Percentiles rank a stretch among this genome's conserved stretches.
Evolutionary conservation across 2,329 filamentous ascomycete genomes (phyloP).

Genomic region (Penicillium decumbens): DNA sequence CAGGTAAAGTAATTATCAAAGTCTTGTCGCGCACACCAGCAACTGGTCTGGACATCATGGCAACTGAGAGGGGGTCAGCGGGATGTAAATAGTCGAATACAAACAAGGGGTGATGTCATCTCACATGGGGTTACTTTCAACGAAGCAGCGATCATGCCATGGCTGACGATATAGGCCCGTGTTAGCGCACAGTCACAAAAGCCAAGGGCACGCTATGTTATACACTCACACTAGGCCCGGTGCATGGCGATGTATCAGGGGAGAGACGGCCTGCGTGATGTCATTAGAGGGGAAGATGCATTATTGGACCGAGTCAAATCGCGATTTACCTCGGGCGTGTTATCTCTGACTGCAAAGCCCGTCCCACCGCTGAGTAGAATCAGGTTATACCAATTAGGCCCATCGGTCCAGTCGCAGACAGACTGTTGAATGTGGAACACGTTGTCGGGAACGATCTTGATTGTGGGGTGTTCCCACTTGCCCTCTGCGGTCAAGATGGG

Average conservation of each 20-base stretch:
- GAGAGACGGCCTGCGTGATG: slow-evolving; percentile 62
- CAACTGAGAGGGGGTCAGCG: slow-evolving; percentile 57
- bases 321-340: slow-evolving; percentile 72
- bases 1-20: slow-evolving; percentile 82
- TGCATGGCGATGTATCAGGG: slow-evolving; percentile 77
- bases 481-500: slow-evolving; percentile 65
- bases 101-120: slow-evolving; percentile 33
- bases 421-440: slow-evolving; percentile 68
- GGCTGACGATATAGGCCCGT: slow-evolving; percentile 44
- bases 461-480: slow-evolving; percentile 66
- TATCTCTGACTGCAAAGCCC: slow-evolving; percentile 79
- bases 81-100: slow-evolving; percentile 13
- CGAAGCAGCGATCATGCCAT: slow-evolving; percentile 86
- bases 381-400: slow-evolving; percentile 60
- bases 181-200: slow-evolving; percentile 4
- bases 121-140: slow-evolving; percentile 82
- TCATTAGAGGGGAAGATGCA: slow-evolving; percentile 13
- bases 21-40: slow-evolving; percentile 79
- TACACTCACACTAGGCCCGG: slow-evolving; percentile 70
- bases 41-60: slow-evolving; percentile 91
- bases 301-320: background rate
- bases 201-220: background rate
- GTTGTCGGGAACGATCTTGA: slow-evolving; percentile 75
- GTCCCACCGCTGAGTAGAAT: slow-evolving; percentile 89
- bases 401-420: slow-evolving; percentile 69